phyloP scores from a whole-genome alignment of 805 yeast genomes.

The Tetrapisispora fleetii region DNA sequence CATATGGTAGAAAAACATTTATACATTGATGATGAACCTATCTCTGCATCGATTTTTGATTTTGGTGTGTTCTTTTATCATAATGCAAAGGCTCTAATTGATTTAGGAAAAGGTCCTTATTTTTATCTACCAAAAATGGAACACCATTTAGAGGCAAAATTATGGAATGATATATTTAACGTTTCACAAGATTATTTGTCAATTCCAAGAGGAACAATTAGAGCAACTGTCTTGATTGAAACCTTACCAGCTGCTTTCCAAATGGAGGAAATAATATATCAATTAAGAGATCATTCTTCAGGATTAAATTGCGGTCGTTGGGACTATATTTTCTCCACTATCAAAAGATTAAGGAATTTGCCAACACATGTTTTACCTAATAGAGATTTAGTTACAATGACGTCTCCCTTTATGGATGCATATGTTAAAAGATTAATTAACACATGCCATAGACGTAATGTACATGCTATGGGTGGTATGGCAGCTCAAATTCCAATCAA shows the following conservation, averaged over 20 bases:
- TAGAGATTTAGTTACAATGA: constrained; percentile 70
- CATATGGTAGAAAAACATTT: constrained; percentile 71
- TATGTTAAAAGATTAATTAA: constrained; percentile 66
- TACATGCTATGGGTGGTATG: constrained; percentile 87
- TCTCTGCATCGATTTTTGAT: constrained; percentile 69
- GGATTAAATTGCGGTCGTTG: constrained; percentile 86
- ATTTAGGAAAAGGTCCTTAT: constrained; percentile 68
- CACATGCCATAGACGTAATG: constrained; percentile 68
- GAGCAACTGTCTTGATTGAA: constrained; percentile 75
- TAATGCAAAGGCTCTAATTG: constrained; percentile 53
- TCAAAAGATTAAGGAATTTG: constrained; percentile 63
- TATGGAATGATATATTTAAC: constrained; percentile 75
- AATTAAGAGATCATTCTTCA: constrained; percentile 64
- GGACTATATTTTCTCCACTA: constrained; percentile 79
- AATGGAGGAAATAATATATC: constrained; percentile 74
- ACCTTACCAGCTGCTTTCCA: constrained; percentile 81
- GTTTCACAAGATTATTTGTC: constrained; percentile 64
- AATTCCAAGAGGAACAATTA: constrained; percentile 64
- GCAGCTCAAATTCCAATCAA: constrained; percentile 82
- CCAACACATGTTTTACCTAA: constrained; percentile 65
- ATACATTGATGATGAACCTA: constrained; percentile 63
- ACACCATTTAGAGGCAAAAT: constrained; percentile 70
- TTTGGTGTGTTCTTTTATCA: constrained; percentile 71
- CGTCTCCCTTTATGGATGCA: constrained; percentile 70
- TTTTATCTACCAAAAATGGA: constrained; percentile 82